phyloP scores from a whole-genome alignment of 495 filamentous ascomycete genomes.

The Neurospora cerealis region DNA sequence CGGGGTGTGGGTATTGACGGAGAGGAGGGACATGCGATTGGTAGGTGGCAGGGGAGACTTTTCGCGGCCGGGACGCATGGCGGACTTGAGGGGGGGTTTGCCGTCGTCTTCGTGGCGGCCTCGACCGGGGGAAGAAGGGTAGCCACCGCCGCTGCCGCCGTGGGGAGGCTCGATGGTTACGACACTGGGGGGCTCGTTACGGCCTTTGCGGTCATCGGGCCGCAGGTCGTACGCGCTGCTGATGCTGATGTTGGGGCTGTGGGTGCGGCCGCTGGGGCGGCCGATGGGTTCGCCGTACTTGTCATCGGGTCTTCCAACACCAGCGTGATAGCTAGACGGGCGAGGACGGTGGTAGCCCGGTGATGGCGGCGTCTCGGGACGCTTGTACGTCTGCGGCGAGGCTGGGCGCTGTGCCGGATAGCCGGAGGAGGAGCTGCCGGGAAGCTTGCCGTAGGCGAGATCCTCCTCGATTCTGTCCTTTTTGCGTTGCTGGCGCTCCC shows the following conservation, averaged over 20 bases:
- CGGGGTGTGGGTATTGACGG: conserved; percentile 32
- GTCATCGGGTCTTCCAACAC: neutral
- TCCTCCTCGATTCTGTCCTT: conserved; percentile 34
- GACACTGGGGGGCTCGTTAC: conserved; percentile 18
- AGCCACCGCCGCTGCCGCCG: conserved; percentile 1
- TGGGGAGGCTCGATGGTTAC: conserved; percentile 26
- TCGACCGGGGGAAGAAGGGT: conserved; percentile 5
- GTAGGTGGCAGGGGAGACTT: conserved; percentile 39
- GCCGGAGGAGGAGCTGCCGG: conserved; percentile 2
- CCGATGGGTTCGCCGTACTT: conserved; percentile 7
- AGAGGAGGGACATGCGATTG: conserved; percentile 35
- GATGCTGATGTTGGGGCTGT: conserved; percentile 13
- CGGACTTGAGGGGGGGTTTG: conserved; percentile 16
- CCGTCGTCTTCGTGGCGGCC: conserved; percentile 1
- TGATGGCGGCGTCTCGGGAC: conserved; percentile 18
- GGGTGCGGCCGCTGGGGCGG: conserved; percentile 17
- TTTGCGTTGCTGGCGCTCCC: conserved; percentile 15
- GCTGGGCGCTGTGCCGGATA: neutral
- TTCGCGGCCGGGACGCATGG: conserved; percentile 27
- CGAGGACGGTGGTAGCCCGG: conserved; percentile 12
- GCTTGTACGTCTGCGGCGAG: conserved; percentile 16
- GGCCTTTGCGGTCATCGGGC: conserved; percentile 8
- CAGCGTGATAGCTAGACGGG: neutral
- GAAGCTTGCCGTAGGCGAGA: conserved; percentile 35
- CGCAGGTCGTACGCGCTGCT: neutral